Evolutionary conservation across 1,284 basidiomycete genomes (phyloP).

Genomic region (Melampsora occidentalis): DNA sequence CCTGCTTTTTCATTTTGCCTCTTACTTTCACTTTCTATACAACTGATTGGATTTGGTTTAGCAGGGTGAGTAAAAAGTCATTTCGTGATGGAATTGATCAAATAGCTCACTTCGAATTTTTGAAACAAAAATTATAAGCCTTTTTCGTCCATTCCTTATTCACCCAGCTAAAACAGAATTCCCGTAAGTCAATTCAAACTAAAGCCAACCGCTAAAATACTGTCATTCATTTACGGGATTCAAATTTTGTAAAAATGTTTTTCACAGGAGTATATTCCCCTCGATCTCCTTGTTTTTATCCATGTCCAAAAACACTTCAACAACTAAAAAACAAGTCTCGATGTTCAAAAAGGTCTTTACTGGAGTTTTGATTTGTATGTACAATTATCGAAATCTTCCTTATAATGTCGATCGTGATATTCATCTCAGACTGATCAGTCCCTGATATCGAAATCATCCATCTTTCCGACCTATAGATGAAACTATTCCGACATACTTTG

Average conservation of each 20-base stretch:
- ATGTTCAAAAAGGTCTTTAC: constrained; percentile 36
- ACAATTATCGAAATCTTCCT: neutral
- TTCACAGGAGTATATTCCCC: constrained; percentile 23
- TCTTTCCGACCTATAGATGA: constrained; percentile 8
- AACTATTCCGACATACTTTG: constrained; percentile 32
- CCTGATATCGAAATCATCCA: neutral
- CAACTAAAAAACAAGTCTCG: constrained; percentile 13
- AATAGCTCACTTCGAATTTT: neutral
- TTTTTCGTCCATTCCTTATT: constrained; percentile 40
- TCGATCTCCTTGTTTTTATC: constrained; percentile 31
- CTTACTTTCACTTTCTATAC: constrained; percentile 20
- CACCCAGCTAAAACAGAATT: constrained; percentile 29
- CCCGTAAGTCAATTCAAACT: constrained; percentile 7
- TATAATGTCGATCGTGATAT: neutral
- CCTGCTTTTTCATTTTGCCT: constrained; percentile 17
- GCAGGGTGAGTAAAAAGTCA: constrained; percentile 21
- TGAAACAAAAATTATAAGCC: constrained; percentile 3
- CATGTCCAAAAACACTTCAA: constrained; percentile 9
- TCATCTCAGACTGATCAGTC: neutral
- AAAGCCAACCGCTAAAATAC: neutral
- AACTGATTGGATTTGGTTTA: constrained; percentile 39
- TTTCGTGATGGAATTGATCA: neutral
- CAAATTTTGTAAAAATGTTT: neutral
- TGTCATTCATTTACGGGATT: neutral
- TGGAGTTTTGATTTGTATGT: constrained; percentile 23